Evolutionary conservation across 768 basidiomycete genomes (phyloP).

Genomic region (Boletus pseudopeckii): DNA sequence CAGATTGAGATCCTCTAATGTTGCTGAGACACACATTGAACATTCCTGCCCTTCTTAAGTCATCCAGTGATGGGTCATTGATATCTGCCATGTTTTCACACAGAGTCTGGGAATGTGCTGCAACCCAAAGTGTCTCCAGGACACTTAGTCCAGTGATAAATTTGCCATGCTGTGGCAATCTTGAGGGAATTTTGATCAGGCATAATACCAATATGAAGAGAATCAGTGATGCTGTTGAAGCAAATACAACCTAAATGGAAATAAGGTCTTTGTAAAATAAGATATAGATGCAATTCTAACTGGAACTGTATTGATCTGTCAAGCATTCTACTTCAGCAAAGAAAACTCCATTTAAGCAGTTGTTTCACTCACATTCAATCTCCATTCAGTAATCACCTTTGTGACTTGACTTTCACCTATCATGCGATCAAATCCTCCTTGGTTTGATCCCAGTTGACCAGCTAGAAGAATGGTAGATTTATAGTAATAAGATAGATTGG

Average conservation of each 20-base stretch:
- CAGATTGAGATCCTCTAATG: background rate
- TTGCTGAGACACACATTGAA: background rate
- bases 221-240: conserved; percentile 1
- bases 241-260: conserved; percentile 2
- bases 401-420: conserved; percentile 1
- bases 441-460: conserved; percentile 4
- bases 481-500: background rate
- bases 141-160: conserved; percentile 8
- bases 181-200: background rate
- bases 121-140: conserved; percentile 13
- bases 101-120: conserved; percentile 2
- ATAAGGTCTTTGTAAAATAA: background rate
- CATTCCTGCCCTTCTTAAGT: conserved; percentile 9
- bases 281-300: background rate
- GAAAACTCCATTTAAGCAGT: background rate
- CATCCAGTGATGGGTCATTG: background rate
- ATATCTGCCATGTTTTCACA: background rate
- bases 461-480: background rate
- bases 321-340: background rate
- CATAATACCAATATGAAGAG: background rate
- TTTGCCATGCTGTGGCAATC: background rate
- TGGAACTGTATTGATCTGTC: conserved; percentile 14
- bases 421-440: conserved; percentile 8
- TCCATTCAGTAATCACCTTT: conserved; percentile 6
- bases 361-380: conserved; percentile 9